Evolutionary conservation across 2,329 filamentous ascomycete species (phyloP).

Genomic region (Penicillium sumatraense): DNA sequence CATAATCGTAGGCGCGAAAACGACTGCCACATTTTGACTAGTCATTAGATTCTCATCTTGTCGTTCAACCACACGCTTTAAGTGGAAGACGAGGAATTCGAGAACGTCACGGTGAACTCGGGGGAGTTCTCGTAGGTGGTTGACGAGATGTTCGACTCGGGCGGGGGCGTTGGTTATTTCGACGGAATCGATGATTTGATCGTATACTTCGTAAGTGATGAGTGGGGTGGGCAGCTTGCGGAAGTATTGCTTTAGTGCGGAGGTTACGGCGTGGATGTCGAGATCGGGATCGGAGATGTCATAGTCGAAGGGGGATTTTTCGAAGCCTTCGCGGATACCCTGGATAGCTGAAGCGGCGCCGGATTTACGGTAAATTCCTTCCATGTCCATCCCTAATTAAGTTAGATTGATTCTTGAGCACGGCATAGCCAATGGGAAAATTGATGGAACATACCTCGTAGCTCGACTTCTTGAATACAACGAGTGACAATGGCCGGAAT

Average conservation of each 20-base stretch:
- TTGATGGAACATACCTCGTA: constrained; percentile 64
- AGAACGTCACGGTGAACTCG: constrained; percentile 84
- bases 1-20: constrained; percentile 98
- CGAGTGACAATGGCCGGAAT: constrained; percentile 90
- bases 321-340: constrained; percentile 87
- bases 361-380: constrained; percentile 97
- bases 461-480: constrained; percentile 95
- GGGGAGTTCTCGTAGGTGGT: constrained; percentile 78
- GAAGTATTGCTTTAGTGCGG: constrained; percentile 96
- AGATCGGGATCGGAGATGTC: constrained; percentile 93
- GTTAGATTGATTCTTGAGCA: constrained; percentile 20
- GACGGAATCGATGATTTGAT: constrained; percentile 73
- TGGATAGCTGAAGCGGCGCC: constrained; percentile 92
- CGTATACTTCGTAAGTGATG: constrained; percentile 91
- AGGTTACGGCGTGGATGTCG: constrained; percentile 95
- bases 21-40: constrained; percentile 91
- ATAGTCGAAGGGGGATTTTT: constrained; percentile 73
- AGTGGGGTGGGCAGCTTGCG: constrained; percentile 86
- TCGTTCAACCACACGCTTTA: constrained; percentile 80
- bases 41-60: constrained; percentile 94
- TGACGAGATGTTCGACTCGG: constrained; percentile 72
- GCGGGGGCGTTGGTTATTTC: constrained; percentile 69
- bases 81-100: constrained; percentile 92
- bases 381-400: constrained; percentile 76
- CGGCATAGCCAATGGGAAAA: neutral